Percentiles rank a stretch among this genome's conserved stretches.
These are phyloP conservation scores for Calocera cornea DNA, from an alignment of 768 basidiomycete species.

Conservation along the genomic window DNA sequence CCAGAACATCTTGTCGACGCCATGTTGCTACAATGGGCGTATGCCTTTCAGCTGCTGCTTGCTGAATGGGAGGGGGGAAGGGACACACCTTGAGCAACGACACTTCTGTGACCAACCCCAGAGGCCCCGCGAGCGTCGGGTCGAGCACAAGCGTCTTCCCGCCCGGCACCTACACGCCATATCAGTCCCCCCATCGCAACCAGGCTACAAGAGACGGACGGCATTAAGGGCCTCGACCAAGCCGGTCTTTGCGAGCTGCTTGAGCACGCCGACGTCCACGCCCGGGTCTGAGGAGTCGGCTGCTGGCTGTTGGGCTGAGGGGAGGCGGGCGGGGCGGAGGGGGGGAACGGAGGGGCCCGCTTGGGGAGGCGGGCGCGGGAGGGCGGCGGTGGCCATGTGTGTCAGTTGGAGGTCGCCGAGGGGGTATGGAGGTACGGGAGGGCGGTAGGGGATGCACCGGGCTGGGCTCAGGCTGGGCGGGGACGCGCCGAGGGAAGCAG, in stretches of 20 bases:
- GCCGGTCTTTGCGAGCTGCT: conserved; percentile 66
- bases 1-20: conserved; percentile 99
- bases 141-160: conserved; percentile 96
- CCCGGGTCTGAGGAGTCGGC: conserved; percentile 15
- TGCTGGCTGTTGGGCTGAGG: neutral
- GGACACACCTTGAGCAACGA: conserved; percentile 73
- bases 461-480: no score
- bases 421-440: no score
- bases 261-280: conserved; percentile 31
- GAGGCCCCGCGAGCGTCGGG: conserved; percentile 70
- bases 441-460: no score
- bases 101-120: conserved; percentile 92
- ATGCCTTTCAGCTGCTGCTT: conserved; percentile 1
- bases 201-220: conserved; percentile 26
- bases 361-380: neutral
- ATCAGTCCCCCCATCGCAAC: neutral
- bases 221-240: conserved; percentile 77
- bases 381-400: neutral
- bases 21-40: conserved; percentile 64
- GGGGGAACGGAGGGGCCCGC: neutral
- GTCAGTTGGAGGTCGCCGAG: neutral
- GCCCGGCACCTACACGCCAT: conserved; percentile 62
- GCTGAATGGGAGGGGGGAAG: neutral
- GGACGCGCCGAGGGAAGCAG: neutral
- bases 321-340: neutral